phyloP scores from a whole-genome alignment of 495 filamentous ascomycete species.

The Penicillium pulvis region DNA sequence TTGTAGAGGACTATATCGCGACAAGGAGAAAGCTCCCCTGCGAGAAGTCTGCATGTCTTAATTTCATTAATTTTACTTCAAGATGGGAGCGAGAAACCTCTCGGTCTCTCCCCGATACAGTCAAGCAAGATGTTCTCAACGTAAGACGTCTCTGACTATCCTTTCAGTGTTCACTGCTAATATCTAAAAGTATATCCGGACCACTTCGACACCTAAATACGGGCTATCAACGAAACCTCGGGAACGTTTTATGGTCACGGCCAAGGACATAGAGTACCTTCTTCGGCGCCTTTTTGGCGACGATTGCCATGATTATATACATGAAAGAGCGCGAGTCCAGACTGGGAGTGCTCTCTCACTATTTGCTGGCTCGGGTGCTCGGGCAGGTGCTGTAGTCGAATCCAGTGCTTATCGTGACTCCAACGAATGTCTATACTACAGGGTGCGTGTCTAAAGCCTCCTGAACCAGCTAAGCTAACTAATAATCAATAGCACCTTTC shows the following conservation, averaged over 20 bases:
- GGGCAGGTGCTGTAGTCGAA: conserved; percentile 25
- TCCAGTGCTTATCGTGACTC: conserved; percentile 23
- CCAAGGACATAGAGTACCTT: conserved; percentile 25
- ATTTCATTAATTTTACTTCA: conserved; percentile 15
- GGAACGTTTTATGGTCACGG: conserved; percentile 19
- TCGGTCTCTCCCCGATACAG: too few relatives aligned
- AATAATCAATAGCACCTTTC: conserved; percentile 19
- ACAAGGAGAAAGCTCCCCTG: conserved; percentile 7
- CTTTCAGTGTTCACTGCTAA: too few relatives aligned
- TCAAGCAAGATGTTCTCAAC: neutral
- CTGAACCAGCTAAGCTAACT: neutral
- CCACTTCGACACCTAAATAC: conserved; percentile 18
- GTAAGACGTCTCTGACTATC: conserved; percentile 2
- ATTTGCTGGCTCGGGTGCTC: conserved; percentile 20
- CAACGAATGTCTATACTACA: conserved; percentile 30
- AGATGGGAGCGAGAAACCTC: conserved; percentile 6
- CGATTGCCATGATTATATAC: conserved; percentile 25
- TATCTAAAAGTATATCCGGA: conserved; percentile 25
- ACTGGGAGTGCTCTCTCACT: conserved; percentile 22
- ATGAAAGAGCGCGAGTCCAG: conserved; percentile 24
- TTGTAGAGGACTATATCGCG: conserved; percentile 15
- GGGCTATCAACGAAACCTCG: conserved; percentile 21
- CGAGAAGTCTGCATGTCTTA: conserved; percentile 9
- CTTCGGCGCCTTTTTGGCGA: conserved; percentile 19
- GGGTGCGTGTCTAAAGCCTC: conserved; percentile 14